These are phyloP conservation scores for Whalleya microplaca DNA, from an alignment of 2,329 filamentous ascomycete species.

Conservation along the genomic window DNA sequence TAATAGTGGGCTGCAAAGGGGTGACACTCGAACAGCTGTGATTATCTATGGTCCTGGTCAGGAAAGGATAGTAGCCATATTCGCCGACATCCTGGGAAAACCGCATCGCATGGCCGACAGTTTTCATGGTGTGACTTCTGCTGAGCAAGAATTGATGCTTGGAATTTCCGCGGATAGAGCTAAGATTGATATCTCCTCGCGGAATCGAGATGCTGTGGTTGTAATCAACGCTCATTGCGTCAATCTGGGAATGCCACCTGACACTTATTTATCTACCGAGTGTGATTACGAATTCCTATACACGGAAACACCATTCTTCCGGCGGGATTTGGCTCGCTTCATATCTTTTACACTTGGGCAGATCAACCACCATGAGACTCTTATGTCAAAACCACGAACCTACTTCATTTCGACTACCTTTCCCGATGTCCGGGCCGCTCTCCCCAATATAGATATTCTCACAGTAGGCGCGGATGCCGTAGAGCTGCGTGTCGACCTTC, in stretches of 20 bases:
- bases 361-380: constrained; percentile 74
- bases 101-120: constrained; percentile 63
- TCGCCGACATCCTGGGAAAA: constrained; percentile 80
- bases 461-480: constrained; percentile 87
- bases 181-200: constrained; percentile 59
- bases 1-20: constrained; percentile 51
- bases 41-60: constrained; percentile 74
- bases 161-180: constrained; percentile 65
- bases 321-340: constrained; percentile 77
- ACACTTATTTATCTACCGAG: constrained; percentile 63
- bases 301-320: constrained; percentile 70
- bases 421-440: constrained; percentile 78
- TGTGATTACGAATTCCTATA: constrained; percentile 91
- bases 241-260: constrained; percentile 70
- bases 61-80: constrained; percentile 73
- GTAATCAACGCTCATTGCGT: constrained; percentile 79
- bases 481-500: constrained; percentile 80
- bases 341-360: constrained; percentile 80
- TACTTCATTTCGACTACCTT: constrained; percentile 90
- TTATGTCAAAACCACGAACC: constrained; percentile 77
- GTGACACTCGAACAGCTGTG: constrained; percentile 62
- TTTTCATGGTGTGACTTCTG: constrained; percentile 56
- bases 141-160: constrained; percentile 67
- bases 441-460: constrained; percentile 84
- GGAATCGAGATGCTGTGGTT: constrained; percentile 63